Conservation (phyloP, 768 basidiomycete species). For the Trametes cingulata region DNA sequence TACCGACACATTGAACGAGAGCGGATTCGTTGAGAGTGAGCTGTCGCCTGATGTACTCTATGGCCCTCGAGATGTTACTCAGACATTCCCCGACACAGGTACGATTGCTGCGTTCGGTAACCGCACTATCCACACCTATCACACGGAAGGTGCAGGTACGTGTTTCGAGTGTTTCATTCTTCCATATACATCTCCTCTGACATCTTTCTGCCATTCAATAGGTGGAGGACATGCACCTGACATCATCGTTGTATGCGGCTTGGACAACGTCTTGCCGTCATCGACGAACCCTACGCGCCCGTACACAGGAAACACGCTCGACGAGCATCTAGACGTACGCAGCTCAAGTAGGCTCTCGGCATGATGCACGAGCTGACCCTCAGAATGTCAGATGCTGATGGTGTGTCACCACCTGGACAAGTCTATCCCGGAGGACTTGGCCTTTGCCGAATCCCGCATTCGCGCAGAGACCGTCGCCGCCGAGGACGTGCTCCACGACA, state of each 20-base stretch:
- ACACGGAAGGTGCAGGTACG: conserved; percentile 90
- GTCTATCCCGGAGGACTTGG: conserved; percentile 88
- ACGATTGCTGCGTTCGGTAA: conserved; percentile 89
- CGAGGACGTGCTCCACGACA: conserved; percentile 92
- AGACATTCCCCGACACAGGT: conserved; percentile 42
- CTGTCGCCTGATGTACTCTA: not conserved
- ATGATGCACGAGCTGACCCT: not conserved
- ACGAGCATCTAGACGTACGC: conserved; percentile 94
- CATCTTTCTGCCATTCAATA: not conserved
- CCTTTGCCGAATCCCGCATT: conserved; percentile 97
- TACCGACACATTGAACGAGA: conserved; percentile 96
- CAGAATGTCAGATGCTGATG: conserved; percentile 84
- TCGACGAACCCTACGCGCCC: conserved; percentile 98
- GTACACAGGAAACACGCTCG: conserved; percentile 86
- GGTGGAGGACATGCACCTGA: conserved; percentile 96
- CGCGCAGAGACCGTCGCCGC: conserved; percentile 96
- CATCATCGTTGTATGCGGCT: conserved; percentile 95
- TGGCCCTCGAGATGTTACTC: not conserved
- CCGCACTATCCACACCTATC: conserved; percentile 96
- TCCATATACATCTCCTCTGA: not conserved
- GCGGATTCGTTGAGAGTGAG: conserved; percentile 93
- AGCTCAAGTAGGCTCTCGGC: not conserved
- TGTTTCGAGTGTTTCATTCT: not conserved
- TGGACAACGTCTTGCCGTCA: conserved; percentile 86
- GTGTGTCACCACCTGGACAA: conserved; percentile 97